Evolutionary conservation across 176 grass and related monocot genomes (phyloP).

Genomic region (Rhipidocladum racemiflorum): DNA sequence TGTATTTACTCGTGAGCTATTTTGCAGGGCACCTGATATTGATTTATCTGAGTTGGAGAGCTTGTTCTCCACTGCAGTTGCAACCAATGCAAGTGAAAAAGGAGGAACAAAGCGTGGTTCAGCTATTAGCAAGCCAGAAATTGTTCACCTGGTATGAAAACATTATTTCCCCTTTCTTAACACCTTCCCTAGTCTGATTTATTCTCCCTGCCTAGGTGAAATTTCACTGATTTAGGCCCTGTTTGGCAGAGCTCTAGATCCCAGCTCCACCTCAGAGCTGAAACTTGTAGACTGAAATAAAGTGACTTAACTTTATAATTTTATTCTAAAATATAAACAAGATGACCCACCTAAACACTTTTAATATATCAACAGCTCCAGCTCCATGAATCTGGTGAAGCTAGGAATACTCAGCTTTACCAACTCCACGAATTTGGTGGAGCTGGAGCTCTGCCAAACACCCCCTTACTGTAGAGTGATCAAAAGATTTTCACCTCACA

Average conservation of each 20-base stretch:
- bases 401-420: no score
- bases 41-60: slow-evolving; percentile 78
- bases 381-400: no score
- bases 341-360: no score
- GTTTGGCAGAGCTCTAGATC: no score
- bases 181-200: neutral
- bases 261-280: no score
- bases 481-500: neutral
- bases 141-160: slow-evolving; percentile 78
- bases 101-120: slow-evolving; percentile 61
- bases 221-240: neutral
- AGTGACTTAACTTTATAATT: no score
- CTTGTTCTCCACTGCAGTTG: slow-evolving; percentile 62
- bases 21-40: slow-evolving; percentile 77
- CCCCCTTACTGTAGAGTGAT: neutral
- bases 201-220: neutral
- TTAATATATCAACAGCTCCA: no score
- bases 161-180: slow-evolving; percentile 4
- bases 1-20: slow-evolving; percentile 32
- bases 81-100: slow-evolving; percentile 63
- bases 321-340: no score
- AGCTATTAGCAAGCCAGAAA: slow-evolving; percentile 78
- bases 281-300: no score
- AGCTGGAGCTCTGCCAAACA: no score
- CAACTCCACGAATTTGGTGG: no score